A percentile compares a stretch with the other conserved stretches of the same genome.
Conservation (phyloP, 257 asterid species). For the Orobanche coerulescens region DNA sequence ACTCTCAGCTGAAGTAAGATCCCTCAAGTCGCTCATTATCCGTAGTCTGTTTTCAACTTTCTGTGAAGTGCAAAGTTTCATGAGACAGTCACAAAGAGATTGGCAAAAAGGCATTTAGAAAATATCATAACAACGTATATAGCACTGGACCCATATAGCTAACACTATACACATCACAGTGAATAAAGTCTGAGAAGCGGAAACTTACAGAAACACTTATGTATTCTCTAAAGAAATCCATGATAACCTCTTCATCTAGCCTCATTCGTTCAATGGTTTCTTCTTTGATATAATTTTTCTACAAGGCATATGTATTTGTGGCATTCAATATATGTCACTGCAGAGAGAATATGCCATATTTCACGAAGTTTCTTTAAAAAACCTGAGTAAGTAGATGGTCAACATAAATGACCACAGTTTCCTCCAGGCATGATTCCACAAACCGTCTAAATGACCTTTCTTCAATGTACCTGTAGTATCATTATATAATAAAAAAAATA, state of each 20-base stretch:
- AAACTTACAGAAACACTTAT: constrained; percentile 88
- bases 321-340: no score
- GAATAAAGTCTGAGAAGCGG: no score
- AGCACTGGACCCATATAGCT: no score
- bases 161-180: no score
- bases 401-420: constrained; percentile 75
- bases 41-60: constrained; percentile 77
- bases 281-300: constrained; percentile 95
- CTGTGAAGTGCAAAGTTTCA: no score
- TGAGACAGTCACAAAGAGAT: no score
- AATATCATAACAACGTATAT: no score
- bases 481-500: not conserved
- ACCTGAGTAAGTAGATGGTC: constrained; percentile 92
- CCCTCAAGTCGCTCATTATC: constrained; percentile 80
- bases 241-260: constrained; percentile 90
- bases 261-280: constrained; percentile 97
- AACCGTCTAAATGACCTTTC: constrained; percentile 94
- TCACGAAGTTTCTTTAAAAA: no score
- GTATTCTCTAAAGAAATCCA: constrained; percentile 89
- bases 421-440: constrained; percentile 96
- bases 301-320: constrained; percentile 12
- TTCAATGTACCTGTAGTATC: constrained; percentile 82
- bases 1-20: constrained; percentile 96
- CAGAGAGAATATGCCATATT: no score
- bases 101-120: no score